Base-by-base conservation (phyloP, 1,284 basidiomycete species). In the Microbotryum lychnidis-dioicae region DNA sequence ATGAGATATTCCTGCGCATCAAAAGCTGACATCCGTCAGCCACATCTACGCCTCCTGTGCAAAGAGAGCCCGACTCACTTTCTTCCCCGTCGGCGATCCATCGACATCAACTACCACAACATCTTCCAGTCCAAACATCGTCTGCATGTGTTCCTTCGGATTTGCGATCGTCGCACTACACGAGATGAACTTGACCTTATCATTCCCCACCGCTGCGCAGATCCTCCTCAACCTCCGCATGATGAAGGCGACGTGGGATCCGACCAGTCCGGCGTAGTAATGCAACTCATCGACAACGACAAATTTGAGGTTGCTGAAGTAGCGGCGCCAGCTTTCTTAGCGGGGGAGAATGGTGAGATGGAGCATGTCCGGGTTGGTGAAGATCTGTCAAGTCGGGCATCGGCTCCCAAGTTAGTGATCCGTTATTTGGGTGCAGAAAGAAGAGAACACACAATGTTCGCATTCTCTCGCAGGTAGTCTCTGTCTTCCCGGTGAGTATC, bases 91-190 rank as follows among this genome's bases (percentile, higher is more conserved):
- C 0, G 91, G 91, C 1, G 90, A 85, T 9, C 91, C 89, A 70
- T 94, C 91, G 68, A 88, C 81, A 0, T 82, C 85, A 55, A 93
- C 78, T 8, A 84, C 83, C 62, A 84, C 81, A 6, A 91, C 80
- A 47, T 87, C 78, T 73, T 83, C 77, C 2, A 92, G 75, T 3
- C 87, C 86, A 70, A 89, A 88, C 42, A 92, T 80, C 37, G 79
- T 80, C 61, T 77, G 77, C 87, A 91, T 91, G 69, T 91, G 87
- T 62, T 80, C n/a, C 64, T 71, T 63, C 1, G 91, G 89, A 67
- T 90, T 87, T 9, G 83, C 80, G 48, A 94, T 87, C 0, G 91
- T 94, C 23, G 91, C 91, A 69, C 87, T 91, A 73, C 91, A 93
- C 31, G 90, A 91, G 5, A 94, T 82, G 71, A 91, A 92, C 31